A percentile compares a stretch with the other conserved stretches of the same genome.
Evolutionary conservation across 371 early-diverging fungal genomes (phyloP).

Genomic region (Syncephalastrum sp.): DNA sequence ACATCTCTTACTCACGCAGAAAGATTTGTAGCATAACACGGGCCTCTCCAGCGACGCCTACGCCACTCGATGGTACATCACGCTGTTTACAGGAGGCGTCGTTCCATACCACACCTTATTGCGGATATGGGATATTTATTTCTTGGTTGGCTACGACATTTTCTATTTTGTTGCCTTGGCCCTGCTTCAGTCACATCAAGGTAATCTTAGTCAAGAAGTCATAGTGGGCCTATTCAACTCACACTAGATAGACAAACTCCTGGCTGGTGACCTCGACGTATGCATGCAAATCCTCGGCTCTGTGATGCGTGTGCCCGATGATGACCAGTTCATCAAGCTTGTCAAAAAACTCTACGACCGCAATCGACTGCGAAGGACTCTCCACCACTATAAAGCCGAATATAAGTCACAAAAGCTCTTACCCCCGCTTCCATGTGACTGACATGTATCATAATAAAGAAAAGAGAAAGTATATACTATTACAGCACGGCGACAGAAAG

Average conservation of each 20-base stretch:
- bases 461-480: no score
- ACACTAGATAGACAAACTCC: constrained; percentile 28
- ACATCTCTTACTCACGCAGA: not conserved
- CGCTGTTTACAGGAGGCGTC: constrained; percentile 60
- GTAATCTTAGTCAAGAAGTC: constrained; percentile 25
- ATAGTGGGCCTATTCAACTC: not conserved
- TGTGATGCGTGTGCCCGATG: constrained; percentile 53
- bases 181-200: constrained; percentile 52
- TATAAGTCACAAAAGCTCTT: no score
- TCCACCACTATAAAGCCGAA: no score
- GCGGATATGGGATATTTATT: constrained; percentile 63
- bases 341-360: constrained; percentile 41
- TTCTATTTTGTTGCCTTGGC: constrained; percentile 59
- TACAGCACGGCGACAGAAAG: no score
- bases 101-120: constrained; percentile 57
- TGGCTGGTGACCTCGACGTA: constrained; percentile 48
- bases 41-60: constrained; percentile 53
- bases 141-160: constrained; percentile 58
- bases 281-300: constrained; percentile 53
- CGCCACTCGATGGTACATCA: constrained; percentile 68
- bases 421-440: no score
- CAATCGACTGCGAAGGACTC: not conserved
- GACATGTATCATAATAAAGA: no score
- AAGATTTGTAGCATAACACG: constrained; percentile 33
- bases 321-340: constrained; percentile 44